A percentile compares a stretch with the other conserved stretches of the same genome.
Conservation (phyloP, 73 alveolate genomes). For the Paramecium sonneborni region DNA sequence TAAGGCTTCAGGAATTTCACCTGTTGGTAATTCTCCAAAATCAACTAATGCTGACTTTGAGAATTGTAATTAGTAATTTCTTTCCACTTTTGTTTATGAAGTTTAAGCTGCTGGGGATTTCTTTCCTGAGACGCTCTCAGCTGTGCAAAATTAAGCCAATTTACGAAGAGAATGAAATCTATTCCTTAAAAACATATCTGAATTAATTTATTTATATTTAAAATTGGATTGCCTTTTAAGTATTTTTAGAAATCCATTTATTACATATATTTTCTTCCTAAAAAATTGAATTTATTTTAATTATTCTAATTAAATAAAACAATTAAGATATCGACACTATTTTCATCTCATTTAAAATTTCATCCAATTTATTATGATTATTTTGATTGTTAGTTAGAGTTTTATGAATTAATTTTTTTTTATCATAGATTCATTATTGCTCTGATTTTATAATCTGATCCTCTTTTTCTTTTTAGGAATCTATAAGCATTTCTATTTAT, state of each 20-base stretch:
- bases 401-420: not conserved
- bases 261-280: not conserved
- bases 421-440: not conserved
- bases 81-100: not conserved
- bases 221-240: not conserved
- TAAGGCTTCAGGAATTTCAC: constrained; percentile 90
- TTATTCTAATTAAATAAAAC: not conserved
- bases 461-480: constrained; percentile 6
- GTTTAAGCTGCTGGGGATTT: not conserved
- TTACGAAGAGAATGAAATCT: constrained; percentile 14
- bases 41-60: constrained; percentile 78
- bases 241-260: not conserved
- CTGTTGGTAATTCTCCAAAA: constrained; percentile 82
- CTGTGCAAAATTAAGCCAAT: constrained; percentile 46
- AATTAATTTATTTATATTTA: constrained; percentile 34
- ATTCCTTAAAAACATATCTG: constrained; percentile 53
- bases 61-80: constrained; percentile 69
- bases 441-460: not conserved
- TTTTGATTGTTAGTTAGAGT: not conserved
- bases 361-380: not conserved
- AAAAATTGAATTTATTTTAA: not conserved
- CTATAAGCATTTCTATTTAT: constrained; percentile 30
- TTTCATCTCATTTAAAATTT: too few relatives aligned
- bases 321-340: not conserved
- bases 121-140: constrained; percentile 43